Base-by-base conservation (phyloP, 441 rosid species). In the Corymbia citriodora region DNA sequence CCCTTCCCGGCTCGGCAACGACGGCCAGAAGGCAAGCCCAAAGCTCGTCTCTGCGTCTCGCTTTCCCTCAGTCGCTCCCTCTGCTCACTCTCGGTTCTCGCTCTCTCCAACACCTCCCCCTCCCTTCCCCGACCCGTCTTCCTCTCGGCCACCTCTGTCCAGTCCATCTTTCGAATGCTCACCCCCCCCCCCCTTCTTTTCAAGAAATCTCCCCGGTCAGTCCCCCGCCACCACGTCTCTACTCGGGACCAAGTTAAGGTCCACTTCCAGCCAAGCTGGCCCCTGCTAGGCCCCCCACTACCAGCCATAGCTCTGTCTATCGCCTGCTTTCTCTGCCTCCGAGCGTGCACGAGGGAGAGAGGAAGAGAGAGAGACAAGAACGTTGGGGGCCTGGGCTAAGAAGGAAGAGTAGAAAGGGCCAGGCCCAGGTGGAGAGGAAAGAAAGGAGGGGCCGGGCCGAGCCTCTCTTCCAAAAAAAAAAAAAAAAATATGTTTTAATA, bases 121-220 rank as follows among this genome's bases (percentile, higher is more conserved):
- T 25, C 59, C 59, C 25, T 55, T n/a, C 59, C 25, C 25, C 2
- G 27, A 5, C 5, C 21, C 5, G 19, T 55, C 61, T 55, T 55
- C 61, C 27, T 55, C 27, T 55, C 11, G 61, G 61, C 61, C 27
- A 25, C 61, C 5, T 55, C 27, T 57, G 27, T 57, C 61, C 61
- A 57, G 12, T 57, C 27, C 61, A 25, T 57, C 63, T 57, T 57
- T 57, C 63, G 27, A 57, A 57, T 57, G 61, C 61, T 57, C 5
- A 1, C 33, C 33, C 27, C 27, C 5, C 0, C 0, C 61, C n/a
- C n/a, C 4, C 12, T 57, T 11, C 21, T 57, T 57, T 9, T 19
- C 61, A 57, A 21, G 27, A 57, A 21, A 9, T 21, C 27, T 57
- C 27, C 27, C 6, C 27, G 12, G 61, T 57, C 11, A 57, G 61